These are phyloP conservation scores for Umbelopsis sp. DNA, from an alignment of 371 early-diverging fungal species.

Conservation along the genomic window DNA sequence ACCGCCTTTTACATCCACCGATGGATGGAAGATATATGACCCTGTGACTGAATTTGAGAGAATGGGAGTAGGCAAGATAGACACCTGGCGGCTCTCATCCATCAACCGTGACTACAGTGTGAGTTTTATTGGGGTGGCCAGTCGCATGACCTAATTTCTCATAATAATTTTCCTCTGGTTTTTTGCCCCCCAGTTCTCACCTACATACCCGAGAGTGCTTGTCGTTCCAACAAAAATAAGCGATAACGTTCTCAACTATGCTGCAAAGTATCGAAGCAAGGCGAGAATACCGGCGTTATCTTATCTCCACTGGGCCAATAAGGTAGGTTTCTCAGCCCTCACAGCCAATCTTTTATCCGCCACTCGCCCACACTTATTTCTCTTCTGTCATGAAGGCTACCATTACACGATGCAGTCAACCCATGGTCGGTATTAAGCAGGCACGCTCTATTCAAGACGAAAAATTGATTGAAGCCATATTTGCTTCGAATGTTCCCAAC, in stretches of 20 bases:
- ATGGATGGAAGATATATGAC: conserved; percentile 80
- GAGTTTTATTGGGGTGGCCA: conserved; percentile 20
- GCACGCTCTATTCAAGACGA: conserved; percentile 97
- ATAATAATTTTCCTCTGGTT: not conserved
- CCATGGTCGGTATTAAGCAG: conserved; percentile 92
- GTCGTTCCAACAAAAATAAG: conserved; percentile 89
- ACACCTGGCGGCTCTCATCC: conserved; percentile 79
- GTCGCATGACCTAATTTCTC: not conserved
- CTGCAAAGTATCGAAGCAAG: conserved; percentile 91
- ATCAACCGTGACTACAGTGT: conserved; percentile 80
- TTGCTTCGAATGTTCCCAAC: conserved; percentile 61
- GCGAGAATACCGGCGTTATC: conserved; percentile 87
- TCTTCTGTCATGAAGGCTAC: conserved; percentile 61
- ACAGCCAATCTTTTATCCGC: no score
- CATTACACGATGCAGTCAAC: conserved; percentile 94
- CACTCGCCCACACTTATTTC: not conserved
- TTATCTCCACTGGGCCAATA: conserved; percentile 84
- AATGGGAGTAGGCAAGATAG: conserved; percentile 79
- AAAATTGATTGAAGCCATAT: conserved; percentile 90
- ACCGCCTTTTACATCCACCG: conserved; percentile 44
- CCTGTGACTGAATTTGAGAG: conserved; percentile 81
- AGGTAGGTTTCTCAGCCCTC: conserved; percentile 35
- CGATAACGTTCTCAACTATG: conserved; percentile 88
- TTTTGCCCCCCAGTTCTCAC: conserved; percentile 62
- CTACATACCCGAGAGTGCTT: conserved; percentile 87